Base-by-base conservation (phyloP, 2,329 filamentous ascomycete species). In the Cercospora sp. region DNA sequence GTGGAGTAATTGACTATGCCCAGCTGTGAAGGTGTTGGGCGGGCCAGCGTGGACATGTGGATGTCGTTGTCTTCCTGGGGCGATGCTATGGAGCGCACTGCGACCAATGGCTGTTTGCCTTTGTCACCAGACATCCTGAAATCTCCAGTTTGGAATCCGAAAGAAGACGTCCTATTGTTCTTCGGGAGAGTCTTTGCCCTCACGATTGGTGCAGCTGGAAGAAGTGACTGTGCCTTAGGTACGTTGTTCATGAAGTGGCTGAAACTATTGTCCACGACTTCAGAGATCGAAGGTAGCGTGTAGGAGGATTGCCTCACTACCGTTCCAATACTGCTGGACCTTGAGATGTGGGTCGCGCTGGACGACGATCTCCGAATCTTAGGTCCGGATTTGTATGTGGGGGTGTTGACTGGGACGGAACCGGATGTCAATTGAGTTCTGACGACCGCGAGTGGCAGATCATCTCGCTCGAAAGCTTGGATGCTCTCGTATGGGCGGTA, bases 211-310 rank as follows among this genome's bases (percentile, higher is more conserved):
- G 28, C 55, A 24, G 28, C 28, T 59, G 28, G 55, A 24, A 32
- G 55, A 34, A 59, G 55, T 32, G 55, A 37, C 7, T 37, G 55
- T 59, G 55, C 8, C 9, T 59, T 59, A 13, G 28, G 32, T 37
- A 32, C 55, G 55, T 32, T 59, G n/a, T 37, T 24, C 30, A 59
- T 57, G 53, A 32, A 57, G 18, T 28, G 53, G 24, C 24, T 28
- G 21, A 28, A n/a, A 32, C 53, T 57, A 24, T 32, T 57, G 13
- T 57, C 53, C 8, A 57, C 55, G 6, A 59, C 55, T 37, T 59
- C 55, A 59, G 55, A 59, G 37, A 59, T 59, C 16, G 55, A 59
- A 59, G 55, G 55, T 9, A 59, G 55, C 9, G 8, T 34, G 16
- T 34, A 37, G 18, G 55, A 37, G 1, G 28, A 24, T 37, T 32